Base-by-base conservation (phyloP, 1,284 basidiomycete genomes). In the Heterobasidion occidentale region DNA sequence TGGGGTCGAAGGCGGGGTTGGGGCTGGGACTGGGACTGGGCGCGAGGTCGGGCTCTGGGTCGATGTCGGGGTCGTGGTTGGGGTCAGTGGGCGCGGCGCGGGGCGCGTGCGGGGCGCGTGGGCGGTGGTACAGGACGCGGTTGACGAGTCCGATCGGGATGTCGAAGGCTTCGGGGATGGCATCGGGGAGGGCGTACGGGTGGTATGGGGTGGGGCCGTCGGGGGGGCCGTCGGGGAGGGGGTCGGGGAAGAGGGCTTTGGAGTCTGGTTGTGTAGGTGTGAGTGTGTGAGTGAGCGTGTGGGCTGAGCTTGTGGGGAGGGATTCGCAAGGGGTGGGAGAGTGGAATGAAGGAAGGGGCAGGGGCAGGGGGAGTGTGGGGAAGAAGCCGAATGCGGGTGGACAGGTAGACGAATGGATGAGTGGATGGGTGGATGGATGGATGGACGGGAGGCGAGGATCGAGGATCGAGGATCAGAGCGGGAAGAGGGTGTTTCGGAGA, bases 111-210 rank as follows among this genome's bases (percentile, higher is more conserved):
- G 19, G 19, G 19, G 19, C 19, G 19, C 19, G 27, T 4, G 38
- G 38, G n/a, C n/a, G 38, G n/a, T n/a, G 12, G 35, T 51, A 51
- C 3, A 51, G 49, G 9, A 35, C 49, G 15, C 34, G n/a, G 49
- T 51, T 51, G 27, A 51, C 19, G 19, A 51, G 14, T 2, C 49
- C 49, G 27, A 51, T 85, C 2, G 92, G 92, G 61, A 93, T 80
- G 69, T 94, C 92, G 65, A 89, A 87, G 33, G 87, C 72, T 61
- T 85, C 81, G 7, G 87, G 83, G 17, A 81, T 75, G 17, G 77
- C 71, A 56, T 74, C 67, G 5, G 74, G 67, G 45, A 74, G 68
- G 11, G 76, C 75, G 49, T 79, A 73, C 15, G 66, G 70, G 53
- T 79, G 63, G 63, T 84, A 88, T 19, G 78, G 75, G 67, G 80